Conservation (phyloP, 164 flowering plant species). For the Brasenia schreberi region DNA sequence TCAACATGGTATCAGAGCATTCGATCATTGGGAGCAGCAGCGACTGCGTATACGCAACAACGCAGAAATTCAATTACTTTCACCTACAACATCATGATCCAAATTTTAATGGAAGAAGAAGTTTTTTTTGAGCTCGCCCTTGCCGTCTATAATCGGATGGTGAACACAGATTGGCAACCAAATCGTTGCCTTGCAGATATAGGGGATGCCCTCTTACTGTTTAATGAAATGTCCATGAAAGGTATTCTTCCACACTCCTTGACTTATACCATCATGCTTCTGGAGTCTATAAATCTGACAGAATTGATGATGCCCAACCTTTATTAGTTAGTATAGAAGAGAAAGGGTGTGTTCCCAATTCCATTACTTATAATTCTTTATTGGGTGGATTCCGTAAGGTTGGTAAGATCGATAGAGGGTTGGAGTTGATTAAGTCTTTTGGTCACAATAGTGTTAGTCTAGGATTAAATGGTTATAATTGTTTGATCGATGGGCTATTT, state of each 20-base stretch:
- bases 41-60: too few relatives aligned
- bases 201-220: constrained; percentile 36
- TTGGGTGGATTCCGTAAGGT: constrained; percentile 55
- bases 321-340: constrained; percentile 34
- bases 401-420: constrained; percentile 53
- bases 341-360: constrained; percentile 31
- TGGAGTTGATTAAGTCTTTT: constrained; percentile 26
- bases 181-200: constrained; percentile 34
- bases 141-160: constrained; percentile 64
- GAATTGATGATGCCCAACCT: constrained; percentile 35
- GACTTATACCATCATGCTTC: constrained; percentile 40
- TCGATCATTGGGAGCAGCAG: too few relatives aligned
- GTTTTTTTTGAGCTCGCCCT: constrained; percentile 38
- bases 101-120: constrained; percentile 26
- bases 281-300: constrained; percentile 49
- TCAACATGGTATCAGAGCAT: too few relatives aligned
- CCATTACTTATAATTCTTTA: constrained; percentile 38
- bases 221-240: constrained; percentile 56
- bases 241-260: constrained; percentile 34
- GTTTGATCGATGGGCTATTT: constrained; percentile 69
- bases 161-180: constrained; percentile 38
- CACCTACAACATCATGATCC: constrained; percentile 43
- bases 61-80: constrained; percentile 8
- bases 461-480: constrained; percentile 37
- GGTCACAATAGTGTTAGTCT: constrained; percentile 35